phyloP scores from a whole-genome alignment of 129 eudicot species.

The Rutidosis leptorrhynchoides region DNA sequence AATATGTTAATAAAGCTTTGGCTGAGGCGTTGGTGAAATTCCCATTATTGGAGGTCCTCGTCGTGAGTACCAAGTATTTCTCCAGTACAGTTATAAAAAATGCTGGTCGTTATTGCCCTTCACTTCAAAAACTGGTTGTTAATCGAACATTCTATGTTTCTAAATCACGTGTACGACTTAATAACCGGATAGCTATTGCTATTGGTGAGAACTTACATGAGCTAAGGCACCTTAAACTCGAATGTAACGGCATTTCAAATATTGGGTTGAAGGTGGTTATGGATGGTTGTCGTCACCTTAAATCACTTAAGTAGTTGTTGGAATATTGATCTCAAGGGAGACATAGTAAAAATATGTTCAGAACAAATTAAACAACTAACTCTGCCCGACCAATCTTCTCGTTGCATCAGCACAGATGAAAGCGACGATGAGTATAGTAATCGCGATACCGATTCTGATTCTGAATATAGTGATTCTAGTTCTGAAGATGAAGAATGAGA shows the following conservation, averaged over 20 bases:
- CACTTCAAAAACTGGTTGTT: not conserved
- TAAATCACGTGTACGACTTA: not conserved
- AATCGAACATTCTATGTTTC: not conserved
- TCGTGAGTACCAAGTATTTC: not conserved
- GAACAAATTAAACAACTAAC: conserved; percentile 2
- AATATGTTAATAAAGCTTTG: not conserved
- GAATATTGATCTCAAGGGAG: conserved; percentile 6
- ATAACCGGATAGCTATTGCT: not conserved
- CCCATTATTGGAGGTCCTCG: conserved; percentile 8
- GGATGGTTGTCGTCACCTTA: conserved; percentile 14
- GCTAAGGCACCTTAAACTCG: no score
- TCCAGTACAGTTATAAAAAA: not conserved
- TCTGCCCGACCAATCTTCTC: not conserved
- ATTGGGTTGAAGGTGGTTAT: conserved; percentile 5
- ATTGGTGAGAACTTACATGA: no score
- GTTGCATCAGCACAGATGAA: no score
- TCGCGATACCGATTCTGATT: no score
- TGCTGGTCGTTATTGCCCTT: conserved; percentile 12
- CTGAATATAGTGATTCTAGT: no score
- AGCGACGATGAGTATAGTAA: no score
- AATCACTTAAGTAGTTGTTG: conserved; percentile 3
- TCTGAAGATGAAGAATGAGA: no score
- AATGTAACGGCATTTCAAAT: no score
- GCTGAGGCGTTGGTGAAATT: not conserved
- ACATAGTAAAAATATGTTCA: not conserved